These are phyloP conservation scores for Hericium alpestre DNA, from an alignment of 768 basidiomycete species.

Conservation along the genomic window DNA sequence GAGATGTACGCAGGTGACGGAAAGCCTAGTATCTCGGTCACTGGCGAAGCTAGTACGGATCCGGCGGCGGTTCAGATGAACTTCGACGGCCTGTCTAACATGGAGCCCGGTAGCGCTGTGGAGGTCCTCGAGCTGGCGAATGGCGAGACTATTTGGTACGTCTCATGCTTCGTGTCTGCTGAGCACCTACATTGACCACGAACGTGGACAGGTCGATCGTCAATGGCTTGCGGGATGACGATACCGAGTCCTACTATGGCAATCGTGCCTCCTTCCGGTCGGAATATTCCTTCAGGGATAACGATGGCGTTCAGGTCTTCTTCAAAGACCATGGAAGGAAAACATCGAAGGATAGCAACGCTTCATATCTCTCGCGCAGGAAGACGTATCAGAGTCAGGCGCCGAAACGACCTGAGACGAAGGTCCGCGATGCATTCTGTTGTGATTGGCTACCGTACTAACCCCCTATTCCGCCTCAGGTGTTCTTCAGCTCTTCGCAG, in stretches of 20 bases:
- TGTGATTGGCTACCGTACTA: background rate
- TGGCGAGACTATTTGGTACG: constrained; percentile 78
- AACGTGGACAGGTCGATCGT: constrained; percentile 58
- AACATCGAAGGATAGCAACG: constrained; percentile 54
- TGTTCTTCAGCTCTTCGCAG: constrained; percentile 64
- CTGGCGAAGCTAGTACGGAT: constrained; percentile 25
- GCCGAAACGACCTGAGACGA: constrained; percentile 71
- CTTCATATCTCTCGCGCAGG: constrained; percentile 51
- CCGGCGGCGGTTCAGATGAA: constrained; percentile 13
- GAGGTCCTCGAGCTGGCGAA: constrained; percentile 81
- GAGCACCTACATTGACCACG: constrained; percentile 6
- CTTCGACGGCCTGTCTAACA: constrained; percentile 16
- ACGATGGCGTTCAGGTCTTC: constrained; percentile 56
- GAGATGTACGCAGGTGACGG: constrained; percentile 69
- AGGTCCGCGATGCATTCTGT: constrained; percentile 35
- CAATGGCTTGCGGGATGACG: constrained; percentile 71
- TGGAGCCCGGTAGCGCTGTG: constrained; percentile 51
- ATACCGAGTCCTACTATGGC: constrained; percentile 57
- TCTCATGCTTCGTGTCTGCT: constrained; percentile 8
- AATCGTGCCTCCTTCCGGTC: constrained; percentile 65
- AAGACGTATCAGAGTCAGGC: constrained; percentile 33
- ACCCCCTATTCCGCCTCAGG: constrained; percentile 26
- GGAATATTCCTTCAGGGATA: constrained; percentile 47
- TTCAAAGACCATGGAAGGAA: constrained; percentile 67
- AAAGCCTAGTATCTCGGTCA: constrained; percentile 23